Evolutionary conservation across 768 basidiomycete genomes (phyloP).

Genomic region (Phlebiopsis flavidoalba): DNA sequence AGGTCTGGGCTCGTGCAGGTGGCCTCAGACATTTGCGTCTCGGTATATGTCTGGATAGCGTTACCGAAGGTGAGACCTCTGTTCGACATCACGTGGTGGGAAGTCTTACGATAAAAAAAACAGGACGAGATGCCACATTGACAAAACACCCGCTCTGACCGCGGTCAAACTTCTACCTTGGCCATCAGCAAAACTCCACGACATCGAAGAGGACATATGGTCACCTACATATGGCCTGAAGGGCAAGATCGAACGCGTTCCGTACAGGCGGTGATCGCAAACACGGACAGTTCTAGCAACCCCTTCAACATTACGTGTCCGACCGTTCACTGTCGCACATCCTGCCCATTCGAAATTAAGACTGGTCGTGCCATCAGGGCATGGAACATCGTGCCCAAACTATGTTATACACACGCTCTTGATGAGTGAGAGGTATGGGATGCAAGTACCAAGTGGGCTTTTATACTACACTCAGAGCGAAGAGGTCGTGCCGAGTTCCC

Average conservation of each 20-base stretch:
- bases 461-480: slow-evolving; percentile 94
- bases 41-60: slow-evolving; percentile 58
- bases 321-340: slow-evolving; percentile 26
- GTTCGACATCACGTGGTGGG: background rate
- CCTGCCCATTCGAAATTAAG: slow-evolving; percentile 93
- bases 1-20: slow-evolving; percentile 55
- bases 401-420: slow-evolving; percentile 93
- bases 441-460: slow-evolving; percentile 74
- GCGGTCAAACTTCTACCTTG: slow-evolving; percentile 47
- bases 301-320: slow-evolving; percentile 14
- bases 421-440: slow-evolving; percentile 85
- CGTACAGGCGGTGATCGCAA: slow-evolving; percentile 59
- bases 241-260: slow-evolving; percentile 94
- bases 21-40: slow-evolving; percentile 62
- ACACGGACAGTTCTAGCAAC: slow-evolving; percentile 20
- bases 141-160: slow-evolving; percentile 57
- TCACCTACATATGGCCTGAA: slow-evolving; percentile 92
- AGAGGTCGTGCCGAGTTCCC: slow-evolving; percentile 79
- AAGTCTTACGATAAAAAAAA: background rate
- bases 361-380: slow-evolving; percentile 71
- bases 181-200: slow-evolving; percentile 74
- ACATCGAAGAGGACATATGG: slow-evolving; percentile 97
- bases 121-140: slow-evolving; percentile 56
- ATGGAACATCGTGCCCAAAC: slow-evolving; percentile 98
- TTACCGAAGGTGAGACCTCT: slow-evolving; percentile 53